Percentiles rank a stretch among this genome's conserved stretches.
Evolutionary conservation across 805 yeast genomes (phyloP).

Genomic region (Millerozyma miso): DNA sequence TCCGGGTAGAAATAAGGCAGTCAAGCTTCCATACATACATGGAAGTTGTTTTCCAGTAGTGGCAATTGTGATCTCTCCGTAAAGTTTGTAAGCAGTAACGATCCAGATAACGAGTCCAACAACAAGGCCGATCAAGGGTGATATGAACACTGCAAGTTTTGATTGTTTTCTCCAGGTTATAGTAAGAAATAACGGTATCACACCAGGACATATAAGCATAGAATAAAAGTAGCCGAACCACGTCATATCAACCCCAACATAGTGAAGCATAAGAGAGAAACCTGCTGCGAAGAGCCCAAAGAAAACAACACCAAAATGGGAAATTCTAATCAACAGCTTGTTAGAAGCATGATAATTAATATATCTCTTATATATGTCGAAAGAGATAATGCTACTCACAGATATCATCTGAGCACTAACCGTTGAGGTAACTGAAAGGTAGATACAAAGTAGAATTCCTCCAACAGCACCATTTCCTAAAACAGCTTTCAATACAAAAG

Average conservation of each 20-base stretch:
- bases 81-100: constrained; percentile 22
- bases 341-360: constrained; percentile 41
- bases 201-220: constrained; percentile 36
- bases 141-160: constrained; percentile 22
- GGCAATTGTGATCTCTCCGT: constrained; percentile 21
- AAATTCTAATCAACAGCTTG: constrained; percentile 34
- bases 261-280: constrained; percentile 33
- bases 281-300: constrained; percentile 35
- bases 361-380: constrained; percentile 44
- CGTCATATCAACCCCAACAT: constrained; percentile 25
- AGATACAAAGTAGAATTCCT: constrained; percentile 28
- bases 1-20: constrained; percentile 30
- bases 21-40: constrained; percentile 29
- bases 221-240: constrained; percentile 32
- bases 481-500: constrained; percentile 26
- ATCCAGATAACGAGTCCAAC: constrained; percentile 30
- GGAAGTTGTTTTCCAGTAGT: constrained; percentile 29
- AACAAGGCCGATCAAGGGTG: constrained; percentile 28
- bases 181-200: constrained; percentile 29
- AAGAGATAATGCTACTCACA: constrained; percentile 39
- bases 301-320: constrained; percentile 39
- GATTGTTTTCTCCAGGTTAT: constrained; percentile 33
- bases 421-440: constrained; percentile 39
- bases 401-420: constrained; percentile 39
- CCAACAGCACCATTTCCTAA: constrained; percentile 29